These are phyloP conservation scores for Oryza brachyantha DNA, from an alignment of 176 grass and related monocot species.

Conservation along the genomic window DNA sequence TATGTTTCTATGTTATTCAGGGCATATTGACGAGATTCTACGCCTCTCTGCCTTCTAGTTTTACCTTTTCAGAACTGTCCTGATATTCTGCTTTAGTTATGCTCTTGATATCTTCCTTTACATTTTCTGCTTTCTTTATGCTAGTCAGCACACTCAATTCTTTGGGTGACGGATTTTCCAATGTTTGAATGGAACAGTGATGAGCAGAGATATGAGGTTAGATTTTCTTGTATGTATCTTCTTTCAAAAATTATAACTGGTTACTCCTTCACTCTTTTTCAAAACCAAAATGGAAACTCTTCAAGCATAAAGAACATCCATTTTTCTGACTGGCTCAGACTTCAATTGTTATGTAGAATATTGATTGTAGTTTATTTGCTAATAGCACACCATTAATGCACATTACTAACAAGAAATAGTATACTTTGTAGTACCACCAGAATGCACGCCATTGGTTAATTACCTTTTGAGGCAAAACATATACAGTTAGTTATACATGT, in stretches of 20 bases:
- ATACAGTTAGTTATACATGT: not conserved
- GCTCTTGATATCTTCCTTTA: constrained; percentile 20
- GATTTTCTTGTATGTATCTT: constrained; percentile 20
- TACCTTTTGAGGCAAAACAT: not conserved
- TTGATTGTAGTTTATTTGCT: not conserved
- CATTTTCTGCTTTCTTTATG: constrained; percentile 29
- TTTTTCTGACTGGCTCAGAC: not conserved
- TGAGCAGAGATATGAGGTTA: constrained; percentile 89
- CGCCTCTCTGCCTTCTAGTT: not conserved
- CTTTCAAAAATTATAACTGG: not conserved
- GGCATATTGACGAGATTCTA: not conserved
- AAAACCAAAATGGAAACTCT: not conserved
- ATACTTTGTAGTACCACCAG: not conserved
- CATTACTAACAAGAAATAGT: not conserved
- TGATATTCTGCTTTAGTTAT: constrained; percentile 16
- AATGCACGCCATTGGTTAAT: not conserved
- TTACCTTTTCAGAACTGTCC: not conserved
- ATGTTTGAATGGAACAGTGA: constrained; percentile 93
- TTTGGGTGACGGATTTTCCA: constrained; percentile 96
- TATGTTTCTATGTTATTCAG: constrained; percentile 8
- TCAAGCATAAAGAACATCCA: not conserved
- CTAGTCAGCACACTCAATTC: constrained; percentile 70
- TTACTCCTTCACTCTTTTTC: not conserved
- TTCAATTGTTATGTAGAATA: not conserved
- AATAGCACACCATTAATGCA: not conserved